A percentile compares a stretch with the other conserved stretches of the same genome.
Conservation (phyloP, 192 early-diverging fungal species). For the Podila verticillata region DNA sequence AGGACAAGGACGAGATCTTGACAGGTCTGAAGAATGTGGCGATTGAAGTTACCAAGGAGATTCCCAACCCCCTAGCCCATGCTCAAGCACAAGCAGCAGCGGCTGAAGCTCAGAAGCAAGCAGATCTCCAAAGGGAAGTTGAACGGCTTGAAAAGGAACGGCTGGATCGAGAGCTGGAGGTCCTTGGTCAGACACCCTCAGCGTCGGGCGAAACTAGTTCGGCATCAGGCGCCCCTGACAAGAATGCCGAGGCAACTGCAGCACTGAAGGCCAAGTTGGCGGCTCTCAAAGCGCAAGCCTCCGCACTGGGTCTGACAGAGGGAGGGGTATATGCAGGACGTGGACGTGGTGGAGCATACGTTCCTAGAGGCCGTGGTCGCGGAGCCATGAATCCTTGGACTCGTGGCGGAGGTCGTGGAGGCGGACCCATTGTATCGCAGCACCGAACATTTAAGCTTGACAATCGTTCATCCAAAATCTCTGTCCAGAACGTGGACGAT, state of each 20-base stretch:
- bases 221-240: conserved; percentile 12
- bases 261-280: conserved; percentile 67
- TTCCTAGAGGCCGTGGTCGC: conserved; percentile 58
- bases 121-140: conserved; percentile 47
- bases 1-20: conserved; percentile 59
- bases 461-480: conserved; percentile 76
- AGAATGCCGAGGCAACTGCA: conserved; percentile 47
- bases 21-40: conserved; percentile 59
- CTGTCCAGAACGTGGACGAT: conserved; percentile 64
- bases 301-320: conserved; percentile 33
- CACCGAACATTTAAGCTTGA: conserved; percentile 61
- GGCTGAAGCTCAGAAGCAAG: conserved; percentile 46
- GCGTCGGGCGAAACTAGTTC: neutral
- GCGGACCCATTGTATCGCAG: conserved; percentile 56
- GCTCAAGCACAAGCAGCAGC: conserved; percentile 48
- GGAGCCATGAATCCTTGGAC: conserved; percentile 57
- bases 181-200: conserved; percentile 17
- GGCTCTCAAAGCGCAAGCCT: conserved; percentile 65
- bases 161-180: conserved; percentile 64
- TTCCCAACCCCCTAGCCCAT: conserved; percentile 36
- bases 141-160: conserved; percentile 47
- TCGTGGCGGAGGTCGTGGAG: conserved; percentile 50
- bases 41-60: conserved; percentile 53
- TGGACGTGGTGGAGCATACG: conserved; percentile 23
- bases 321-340: conserved; percentile 49